Base-by-base conservation (phyloP, 2,329 filamentous ascomycete species). In the Fusarium chuoi region DNA sequence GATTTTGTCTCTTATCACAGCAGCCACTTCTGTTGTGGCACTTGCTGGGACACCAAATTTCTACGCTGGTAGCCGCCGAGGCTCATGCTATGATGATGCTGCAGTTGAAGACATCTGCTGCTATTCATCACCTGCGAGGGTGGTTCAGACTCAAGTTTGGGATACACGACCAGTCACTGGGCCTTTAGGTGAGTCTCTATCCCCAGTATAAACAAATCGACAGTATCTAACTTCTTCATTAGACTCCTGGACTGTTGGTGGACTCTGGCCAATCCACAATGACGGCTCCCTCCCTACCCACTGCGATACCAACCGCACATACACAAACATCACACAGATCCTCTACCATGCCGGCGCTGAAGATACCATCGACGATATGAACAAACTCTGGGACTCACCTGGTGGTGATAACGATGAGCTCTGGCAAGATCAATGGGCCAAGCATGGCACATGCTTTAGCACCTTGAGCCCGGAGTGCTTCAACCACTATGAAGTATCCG, bases 281-380 rank as follows among this genome's bases (percentile, higher is more conserved):
- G 60, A 70, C 8, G 68, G 66, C 14, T 70, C 68, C 18, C 41
- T 66, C 18, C 66, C 61, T 6, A 49, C 22, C 28, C 36, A 38
- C 33, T 70, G 68, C 39, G 68, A 70, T 3, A 55, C 60, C 42
- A 70, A 70, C 48, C 68, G 68, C 35, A 70, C 67, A 38, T 70
- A 70, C 54, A 70, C 66, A 42, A 70, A 70, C 9, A 70, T 70
- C 18, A 70, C 68, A 22, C 68, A 70, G 5, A 56, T 70, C 11
- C 24, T 70, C 18, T 38, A 70, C n/a, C 66, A 70, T 12, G 60
- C 48, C 0, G 68, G 68, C 1, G 68, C 66, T 9, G 68, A 70
- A n/a, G 24, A 36, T 6, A 56, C 28, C 7, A 11, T 70, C 4
- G 38, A 66, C 5, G 48, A 70, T 6, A 70, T 70, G 68, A 61